phyloP scores from a whole-genome alignment of 1,284 basidiomycete genomes.

The Cutaneotrichosporon sp. region DNA sequence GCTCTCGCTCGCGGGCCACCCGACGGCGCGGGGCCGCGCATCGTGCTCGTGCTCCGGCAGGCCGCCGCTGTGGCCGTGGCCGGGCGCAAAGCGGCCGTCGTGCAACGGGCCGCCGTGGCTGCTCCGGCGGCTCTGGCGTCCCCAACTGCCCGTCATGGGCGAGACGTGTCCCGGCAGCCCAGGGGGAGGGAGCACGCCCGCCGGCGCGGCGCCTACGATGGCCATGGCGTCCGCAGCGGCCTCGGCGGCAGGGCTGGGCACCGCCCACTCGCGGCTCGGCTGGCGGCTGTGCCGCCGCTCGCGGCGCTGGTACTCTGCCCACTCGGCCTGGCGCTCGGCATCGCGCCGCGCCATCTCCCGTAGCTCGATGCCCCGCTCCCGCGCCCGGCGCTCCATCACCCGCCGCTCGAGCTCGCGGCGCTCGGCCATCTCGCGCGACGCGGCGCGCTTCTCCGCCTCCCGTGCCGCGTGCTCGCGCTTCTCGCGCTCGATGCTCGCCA shows the following conservation, averaged over 20 bases:
- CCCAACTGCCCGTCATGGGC: not conserved
- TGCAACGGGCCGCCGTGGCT: too few relatives aligned
- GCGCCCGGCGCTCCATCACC: not conserved
- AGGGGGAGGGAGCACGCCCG: not conserved
- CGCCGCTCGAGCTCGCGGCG: not conserved
- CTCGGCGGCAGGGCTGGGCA: not conserved
- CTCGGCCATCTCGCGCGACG: not conserved
- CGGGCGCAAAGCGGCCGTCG: not conserved
- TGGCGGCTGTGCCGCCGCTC: not conserved
- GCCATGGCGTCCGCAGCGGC: not conserved
- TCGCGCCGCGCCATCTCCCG: not conserved
- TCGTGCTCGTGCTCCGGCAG: not conserved
- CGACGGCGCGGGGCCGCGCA: not conserved
- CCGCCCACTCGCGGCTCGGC: not conserved
- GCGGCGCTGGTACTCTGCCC: not conserved
- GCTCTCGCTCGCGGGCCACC: conserved; percentile 1
- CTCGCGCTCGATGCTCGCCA: conserved; percentile 6
- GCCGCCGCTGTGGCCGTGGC: not conserved
- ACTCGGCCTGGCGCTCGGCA: too few relatives aligned
- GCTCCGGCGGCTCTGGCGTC: not conserved
- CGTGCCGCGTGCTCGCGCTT: not conserved
- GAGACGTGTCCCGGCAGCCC: not conserved
- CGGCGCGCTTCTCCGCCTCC: not conserved
- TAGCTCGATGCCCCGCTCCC: not conserved
- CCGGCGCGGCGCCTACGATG: not conserved